Percentiles rank a stretch among this genome's conserved stretches.
These are phyloP conservation scores for Porcisia deanei DNA, from an alignment of 208 protist species.

Conservation along the genomic window DNA sequence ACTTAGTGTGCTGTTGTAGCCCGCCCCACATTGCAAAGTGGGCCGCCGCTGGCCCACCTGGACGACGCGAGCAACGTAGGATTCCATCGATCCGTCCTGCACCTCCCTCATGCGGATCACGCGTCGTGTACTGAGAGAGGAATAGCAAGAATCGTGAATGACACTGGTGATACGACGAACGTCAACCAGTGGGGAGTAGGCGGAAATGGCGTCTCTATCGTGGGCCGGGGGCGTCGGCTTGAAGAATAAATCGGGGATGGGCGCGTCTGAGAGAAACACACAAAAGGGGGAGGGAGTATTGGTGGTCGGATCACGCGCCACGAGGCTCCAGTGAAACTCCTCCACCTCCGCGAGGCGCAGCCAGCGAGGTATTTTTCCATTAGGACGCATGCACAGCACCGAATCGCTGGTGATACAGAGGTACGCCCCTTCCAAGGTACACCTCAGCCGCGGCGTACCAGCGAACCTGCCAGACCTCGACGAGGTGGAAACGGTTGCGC, in stretches of 20 bases:
- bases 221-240: constrained; percentile 36
- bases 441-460: constrained; percentile 6
- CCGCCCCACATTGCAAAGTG: constrained; percentile 11
- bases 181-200: constrained; percentile 33
- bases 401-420: constrained; percentile 63
- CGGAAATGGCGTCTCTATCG: constrained; percentile 27
- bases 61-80: constrained; percentile 26
- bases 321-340: constrained; percentile 44
- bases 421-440: constrained; percentile 30
- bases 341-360: constrained; percentile 35
- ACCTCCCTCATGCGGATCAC: constrained; percentile 41
- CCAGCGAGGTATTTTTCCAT: constrained; percentile 54
- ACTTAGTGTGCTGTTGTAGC: constrained; percentile 33
- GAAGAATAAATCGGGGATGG: constrained; percentile 48
- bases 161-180: constrained; percentile 38
- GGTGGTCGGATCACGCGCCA: background rate
- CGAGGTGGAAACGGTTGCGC: background rate
- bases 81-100: constrained; percentile 25
- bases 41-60: constrained; percentile 19
- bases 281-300: constrained; percentile 29
- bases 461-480: background rate
- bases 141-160: constrained; percentile 51
- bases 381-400: constrained; percentile 49
- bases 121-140: constrained; percentile 37
- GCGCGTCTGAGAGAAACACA: constrained; percentile 45